phyloP scores from a whole-genome alignment of 768 basidiomycete genomes.

The Daedaleopsis nitida region DNA sequence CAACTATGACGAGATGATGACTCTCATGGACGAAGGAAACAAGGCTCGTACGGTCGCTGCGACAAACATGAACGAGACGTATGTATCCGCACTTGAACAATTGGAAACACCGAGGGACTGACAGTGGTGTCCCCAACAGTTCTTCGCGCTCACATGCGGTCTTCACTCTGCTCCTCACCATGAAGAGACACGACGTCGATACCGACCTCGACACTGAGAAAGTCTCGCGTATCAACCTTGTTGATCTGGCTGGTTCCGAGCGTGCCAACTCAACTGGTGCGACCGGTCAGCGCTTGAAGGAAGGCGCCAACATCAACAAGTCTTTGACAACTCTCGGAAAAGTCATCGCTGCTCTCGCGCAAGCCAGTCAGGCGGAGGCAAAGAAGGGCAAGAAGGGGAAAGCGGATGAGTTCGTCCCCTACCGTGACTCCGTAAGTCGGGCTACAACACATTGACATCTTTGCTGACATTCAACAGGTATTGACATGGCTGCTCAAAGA shows the following conservation, averaged over 20 bases:
- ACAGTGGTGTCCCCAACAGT: constrained; percentile 38
- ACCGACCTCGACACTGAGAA: constrained; percentile 96
- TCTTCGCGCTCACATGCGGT: constrained; percentile 98
- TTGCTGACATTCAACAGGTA: constrained; percentile 51
- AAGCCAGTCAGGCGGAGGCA: constrained; percentile 56
- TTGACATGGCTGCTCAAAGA: constrained; percentile 98
- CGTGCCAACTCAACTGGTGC: constrained; percentile 97
- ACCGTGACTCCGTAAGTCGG: constrained; percentile 89
- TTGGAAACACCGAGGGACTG: neutral
- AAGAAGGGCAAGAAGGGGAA: constrained; percentile 82
- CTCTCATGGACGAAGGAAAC: constrained; percentile 99
- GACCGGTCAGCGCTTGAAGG: constrained; percentile 93
- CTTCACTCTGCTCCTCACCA: constrained; percentile 92
- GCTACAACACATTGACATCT: neutral
- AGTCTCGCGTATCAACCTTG: constrained; percentile 96
- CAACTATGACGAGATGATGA: constrained; percentile 97
- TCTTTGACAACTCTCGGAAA: constrained; percentile 97
- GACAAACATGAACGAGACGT: constrained; percentile 99
- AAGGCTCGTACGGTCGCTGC: constrained; percentile 98
- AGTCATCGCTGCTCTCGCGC: constrained; percentile 87
- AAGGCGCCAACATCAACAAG: constrained; percentile 99
- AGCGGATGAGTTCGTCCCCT: constrained; percentile 92
- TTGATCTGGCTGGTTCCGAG: constrained; percentile 97
- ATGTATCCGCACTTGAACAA: constrained; percentile 31
- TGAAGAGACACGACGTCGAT: constrained; percentile 82